phyloP scores from a whole-genome alignment of 2,329 filamentous ascomycete species.

The Sporothrix luriei region DNA sequence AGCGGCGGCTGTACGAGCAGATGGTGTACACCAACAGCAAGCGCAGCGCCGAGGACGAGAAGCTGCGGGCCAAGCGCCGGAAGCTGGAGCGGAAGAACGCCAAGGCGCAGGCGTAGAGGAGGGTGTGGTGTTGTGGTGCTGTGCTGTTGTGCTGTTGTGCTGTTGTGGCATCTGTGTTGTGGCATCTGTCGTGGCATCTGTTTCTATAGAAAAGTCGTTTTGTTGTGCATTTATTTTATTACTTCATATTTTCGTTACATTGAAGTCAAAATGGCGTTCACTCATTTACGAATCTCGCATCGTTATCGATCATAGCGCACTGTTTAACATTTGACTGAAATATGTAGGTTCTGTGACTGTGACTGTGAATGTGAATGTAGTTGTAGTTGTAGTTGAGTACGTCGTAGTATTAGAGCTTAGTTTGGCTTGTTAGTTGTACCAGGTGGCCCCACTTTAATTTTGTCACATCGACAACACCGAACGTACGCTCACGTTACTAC shows the following conservation, averaged over 20 bases:
- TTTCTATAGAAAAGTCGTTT: constrained; percentile 26
- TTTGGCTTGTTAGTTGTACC: background rate
- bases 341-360: background rate
- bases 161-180: background rate
- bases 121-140: background rate
- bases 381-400: too few species aligned
- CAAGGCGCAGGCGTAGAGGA: constrained; percentile 43
- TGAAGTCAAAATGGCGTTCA: constrained; percentile 26
- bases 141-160: too few species aligned
- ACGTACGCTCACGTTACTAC: background rate
- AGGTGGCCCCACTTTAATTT: constrained; percentile 29
- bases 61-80: constrained; percentile 84
- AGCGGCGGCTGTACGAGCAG: constrained; percentile 95
- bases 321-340: too few species aligned
- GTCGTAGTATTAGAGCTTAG: too few species aligned
- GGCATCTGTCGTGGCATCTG: background rate
- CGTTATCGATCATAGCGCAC: background rate
- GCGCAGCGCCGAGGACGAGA: constrained; percentile 86
- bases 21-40: constrained; percentile 96
- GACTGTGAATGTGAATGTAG: background rate
- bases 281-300: constrained; percentile 6
- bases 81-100: constrained; percentile 73
- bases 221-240: constrained; percentile 7
- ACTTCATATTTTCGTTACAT: background rate
- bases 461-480: constrained; percentile 6